Percentiles rank a stretch among this genome's conserved stretches.
These are phyloP conservation scores for Clohesyomyces aquaticus DNA, from an alignment of 495 filamentous ascomycete species.

Conservation along the genomic window DNA sequence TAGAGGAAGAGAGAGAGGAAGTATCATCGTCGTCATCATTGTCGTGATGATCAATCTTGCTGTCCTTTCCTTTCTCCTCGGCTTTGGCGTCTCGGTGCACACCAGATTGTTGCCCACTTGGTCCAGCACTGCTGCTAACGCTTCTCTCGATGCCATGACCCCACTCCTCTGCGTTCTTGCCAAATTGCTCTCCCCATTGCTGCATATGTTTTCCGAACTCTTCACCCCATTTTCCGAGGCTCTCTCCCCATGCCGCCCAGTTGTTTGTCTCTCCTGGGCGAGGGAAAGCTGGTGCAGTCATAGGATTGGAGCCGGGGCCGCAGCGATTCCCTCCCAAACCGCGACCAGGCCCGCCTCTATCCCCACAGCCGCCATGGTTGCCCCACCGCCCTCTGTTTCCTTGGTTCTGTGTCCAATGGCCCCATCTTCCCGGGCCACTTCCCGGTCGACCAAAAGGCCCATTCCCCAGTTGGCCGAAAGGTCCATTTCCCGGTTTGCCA, in stretches of 20 bases:
- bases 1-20: slow-evolving; percentile 13
- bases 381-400: background rate
- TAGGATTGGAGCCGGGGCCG: slow-evolving; percentile 2
- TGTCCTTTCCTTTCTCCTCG: slow-evolving; percentile 6
- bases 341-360: slow-evolving; percentile 6
- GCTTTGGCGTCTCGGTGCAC: background rate
- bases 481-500: background rate
- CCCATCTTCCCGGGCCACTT: background rate
- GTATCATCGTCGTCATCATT: slow-evolving; percentile 11
- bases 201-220: slow-evolving; percentile 30
- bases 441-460: slow-evolving; percentile 1
- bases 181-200: slow-evolving; percentile 34
- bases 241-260: slow-evolving; percentile 26
- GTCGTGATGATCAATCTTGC: slow-evolving; percentile 10
- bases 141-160: slow-evolving; percentile 27
- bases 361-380: slow-evolving; percentile 3
- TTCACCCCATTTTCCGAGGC: slow-evolving; percentile 36
- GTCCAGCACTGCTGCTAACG: slow-evolving; percentile 4
- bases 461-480: too few relatives aligned
- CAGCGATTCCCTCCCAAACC: background rate
- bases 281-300: background rate
- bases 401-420: background rate
- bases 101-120: slow-evolving; percentile 21
- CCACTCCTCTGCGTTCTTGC: slow-evolving; percentile 25
- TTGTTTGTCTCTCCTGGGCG: background rate